These are phyloP conservation scores for Alectoria sarmentosa DNA, from an alignment of 495 filamentous ascomycete species.

Conservation along the genomic window DNA sequence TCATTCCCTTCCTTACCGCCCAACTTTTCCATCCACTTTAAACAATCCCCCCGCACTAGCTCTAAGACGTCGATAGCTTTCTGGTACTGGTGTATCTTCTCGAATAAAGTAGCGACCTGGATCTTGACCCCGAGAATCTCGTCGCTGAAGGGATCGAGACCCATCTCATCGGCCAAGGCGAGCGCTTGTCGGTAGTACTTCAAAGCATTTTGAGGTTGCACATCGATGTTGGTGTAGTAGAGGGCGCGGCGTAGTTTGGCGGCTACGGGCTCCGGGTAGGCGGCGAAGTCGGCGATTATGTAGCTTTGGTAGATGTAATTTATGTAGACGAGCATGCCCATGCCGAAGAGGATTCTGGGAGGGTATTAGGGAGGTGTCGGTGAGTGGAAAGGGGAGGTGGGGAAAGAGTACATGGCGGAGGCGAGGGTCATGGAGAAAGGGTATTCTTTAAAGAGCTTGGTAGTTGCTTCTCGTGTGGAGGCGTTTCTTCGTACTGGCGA, in stretches of 20 bases:
- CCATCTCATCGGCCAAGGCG: constrained; percentile 56
- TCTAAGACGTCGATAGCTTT: constrained; percentile 70
- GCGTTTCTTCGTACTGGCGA: constrained; percentile 1
- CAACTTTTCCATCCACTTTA: constrained; percentile 53
- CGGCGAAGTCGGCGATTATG: constrained; percentile 56
- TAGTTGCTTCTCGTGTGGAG: constrained; percentile 22
- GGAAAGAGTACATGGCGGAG: constrained; percentile 15
- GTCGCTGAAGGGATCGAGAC: constrained; percentile 80
- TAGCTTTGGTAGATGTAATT: constrained; percentile 61
- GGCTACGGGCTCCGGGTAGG: constrained; percentile 74
- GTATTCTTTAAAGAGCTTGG: constrained; percentile 26
- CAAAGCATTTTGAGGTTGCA: constrained; percentile 65
- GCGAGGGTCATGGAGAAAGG: constrained; percentile 32
- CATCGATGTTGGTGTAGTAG: constrained; percentile 71
- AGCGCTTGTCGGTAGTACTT: constrained; percentile 77
- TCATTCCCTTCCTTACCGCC: constrained; percentile 34
- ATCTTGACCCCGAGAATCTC: constrained; percentile 87
- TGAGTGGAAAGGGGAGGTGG: background rate
- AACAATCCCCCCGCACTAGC: constrained; percentile 51
- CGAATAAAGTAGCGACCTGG: constrained; percentile 67
- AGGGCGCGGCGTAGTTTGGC: constrained; percentile 75
- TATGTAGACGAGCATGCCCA: constrained; percentile 45
- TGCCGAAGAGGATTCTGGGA: constrained; percentile 44
- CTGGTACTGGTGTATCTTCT: constrained; percentile 58
- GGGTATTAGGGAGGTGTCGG: background rate